phyloP scores from a whole-genome alignment of 768 basidiomycete species.

The Psilocybe tampanensis region DNA sequence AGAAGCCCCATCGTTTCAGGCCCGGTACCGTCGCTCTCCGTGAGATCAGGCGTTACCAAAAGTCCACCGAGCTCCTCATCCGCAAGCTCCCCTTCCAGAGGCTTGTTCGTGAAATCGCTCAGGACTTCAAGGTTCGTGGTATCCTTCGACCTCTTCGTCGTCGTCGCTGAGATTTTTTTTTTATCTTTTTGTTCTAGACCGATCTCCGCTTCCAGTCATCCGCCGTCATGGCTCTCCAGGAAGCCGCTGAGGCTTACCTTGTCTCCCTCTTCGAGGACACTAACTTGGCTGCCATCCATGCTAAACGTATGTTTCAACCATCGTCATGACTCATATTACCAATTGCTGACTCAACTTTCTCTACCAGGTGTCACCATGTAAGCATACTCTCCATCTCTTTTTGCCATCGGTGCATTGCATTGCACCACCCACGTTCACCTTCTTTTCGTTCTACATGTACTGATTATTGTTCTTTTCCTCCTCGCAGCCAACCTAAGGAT shows the following conservation, averaged over 20 bases:
- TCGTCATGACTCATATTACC: slow-evolving; percentile 4
- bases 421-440: not conserved
- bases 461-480: slow-evolving; percentile 4
- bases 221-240: slow-evolving; percentile 91
- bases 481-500: slow-evolving; percentile 79
- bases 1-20: slow-evolving; percentile 99
- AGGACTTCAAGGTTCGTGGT: slow-evolving; percentile 86
- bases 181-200: slow-evolving; percentile 50
- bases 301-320: slow-evolving; percentile 54
- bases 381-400: slow-evolving; percentile 20
- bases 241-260: slow-evolving; percentile 89
- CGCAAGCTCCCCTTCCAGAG: slow-evolving; percentile 99
- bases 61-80: slow-evolving; percentile 98
- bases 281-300: slow-evolving; percentile 90
- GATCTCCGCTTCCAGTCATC: slow-evolving; percentile 96
- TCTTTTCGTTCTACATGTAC: not conserved
- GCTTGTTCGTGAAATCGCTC: slow-evolving; percentile 95
- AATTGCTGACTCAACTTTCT: slow-evolving; percentile 6
- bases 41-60: slow-evolving; percentile 98
- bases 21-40: slow-evolving; percentile 98
- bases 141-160: not conserved
- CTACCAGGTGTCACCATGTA: slow-evolving; percentile 57
- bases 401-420: slow-evolving; percentile 3
- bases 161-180: not conserved
- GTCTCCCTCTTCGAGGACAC: slow-evolving; percentile 88